phyloP scores from a whole-genome alignment of 2,329 filamentous ascomycete species.

The Aureobasidium leucospermi region DNA sequence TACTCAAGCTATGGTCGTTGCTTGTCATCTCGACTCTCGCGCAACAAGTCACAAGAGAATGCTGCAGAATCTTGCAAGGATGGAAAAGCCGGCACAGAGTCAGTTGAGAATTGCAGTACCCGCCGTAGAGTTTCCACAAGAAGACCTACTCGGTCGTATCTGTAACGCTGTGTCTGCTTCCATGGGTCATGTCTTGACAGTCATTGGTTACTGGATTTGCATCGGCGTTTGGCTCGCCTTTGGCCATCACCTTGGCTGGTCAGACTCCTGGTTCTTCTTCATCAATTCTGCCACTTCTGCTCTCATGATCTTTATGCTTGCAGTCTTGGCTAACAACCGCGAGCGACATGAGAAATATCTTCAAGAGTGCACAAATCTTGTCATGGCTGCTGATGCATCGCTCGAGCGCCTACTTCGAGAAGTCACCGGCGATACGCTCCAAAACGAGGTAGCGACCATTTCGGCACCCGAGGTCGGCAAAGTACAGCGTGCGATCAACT shows the following conservation, averaged over 20 bases:
- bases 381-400: not conserved
- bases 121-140: not conserved
- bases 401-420: not conserved
- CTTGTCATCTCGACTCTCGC: not conserved
- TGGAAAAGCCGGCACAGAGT: not conserved
- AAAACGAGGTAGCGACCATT: not conserved
- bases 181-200: not conserved
- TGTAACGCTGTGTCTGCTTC: not conserved
- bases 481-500: not conserved
- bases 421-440: not conserved
- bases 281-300: not conserved
- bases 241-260: not conserved
- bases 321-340: not conserved
- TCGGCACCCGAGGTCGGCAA: not conserved
- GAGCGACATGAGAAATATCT: not conserved
- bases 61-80: not conserved
- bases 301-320: not conserved
- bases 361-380: not conserved
- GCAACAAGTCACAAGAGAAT: not conserved
- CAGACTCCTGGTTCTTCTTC: not conserved
- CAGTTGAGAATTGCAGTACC: not conserved
- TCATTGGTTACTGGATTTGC: not conserved
- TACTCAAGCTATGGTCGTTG: not conserved
- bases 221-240: not conserved
- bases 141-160: not conserved